phyloP scores from a whole-genome alignment of 1,284 basidiomycete genomes.

The Rhodofomes roseus region DNA sequence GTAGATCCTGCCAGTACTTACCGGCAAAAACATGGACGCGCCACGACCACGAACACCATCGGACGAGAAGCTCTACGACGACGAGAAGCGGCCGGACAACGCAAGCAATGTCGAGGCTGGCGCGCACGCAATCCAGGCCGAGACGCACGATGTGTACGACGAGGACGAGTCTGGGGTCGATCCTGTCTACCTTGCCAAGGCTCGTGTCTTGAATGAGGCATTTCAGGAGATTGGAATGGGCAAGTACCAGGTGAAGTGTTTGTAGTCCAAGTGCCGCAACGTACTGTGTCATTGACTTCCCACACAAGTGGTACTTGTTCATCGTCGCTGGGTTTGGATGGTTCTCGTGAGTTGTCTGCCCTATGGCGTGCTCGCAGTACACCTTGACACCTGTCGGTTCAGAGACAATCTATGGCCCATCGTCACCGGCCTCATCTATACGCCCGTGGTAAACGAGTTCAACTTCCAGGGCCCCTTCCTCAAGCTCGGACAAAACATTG shows the following conservation, averaged over 20 bases:
- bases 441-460: slow-evolving; percentile 54
- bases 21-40: slow-evolving; percentile 4
- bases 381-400: not conserved
- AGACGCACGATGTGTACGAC: slow-evolving; percentile 40
- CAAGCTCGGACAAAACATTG: slow-evolving; percentile 52
- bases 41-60: not conserved
- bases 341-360: slow-evolving; percentile 51
- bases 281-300: not conserved
- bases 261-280: not conserved
- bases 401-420: slow-evolving; percentile 7
- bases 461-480: slow-evolving; percentile 48
- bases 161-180: slow-evolving; percentile 44
- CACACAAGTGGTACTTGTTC: slow-evolving; percentile 46
- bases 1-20: not conserved
- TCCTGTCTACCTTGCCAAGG: slow-evolving; percentile 62
- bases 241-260: slow-evolving; percentile 51
- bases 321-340: slow-evolving; percentile 63
- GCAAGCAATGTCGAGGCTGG: slow-evolving; percentile 2
- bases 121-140: slow-evolving; percentile 10
- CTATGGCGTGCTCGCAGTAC: not conserved
- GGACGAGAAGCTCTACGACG: slow-evolving; percentile 6
- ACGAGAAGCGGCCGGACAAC: not conserved
- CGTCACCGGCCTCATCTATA: slow-evolving; percentile 48
- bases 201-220: slow-evolving; percentile 58
- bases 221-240: slow-evolving; percentile 74